Evolutionary conservation across 257 asterid genomes (phyloP).

Genomic region (Fraxinus pennsylvanica): DNA sequence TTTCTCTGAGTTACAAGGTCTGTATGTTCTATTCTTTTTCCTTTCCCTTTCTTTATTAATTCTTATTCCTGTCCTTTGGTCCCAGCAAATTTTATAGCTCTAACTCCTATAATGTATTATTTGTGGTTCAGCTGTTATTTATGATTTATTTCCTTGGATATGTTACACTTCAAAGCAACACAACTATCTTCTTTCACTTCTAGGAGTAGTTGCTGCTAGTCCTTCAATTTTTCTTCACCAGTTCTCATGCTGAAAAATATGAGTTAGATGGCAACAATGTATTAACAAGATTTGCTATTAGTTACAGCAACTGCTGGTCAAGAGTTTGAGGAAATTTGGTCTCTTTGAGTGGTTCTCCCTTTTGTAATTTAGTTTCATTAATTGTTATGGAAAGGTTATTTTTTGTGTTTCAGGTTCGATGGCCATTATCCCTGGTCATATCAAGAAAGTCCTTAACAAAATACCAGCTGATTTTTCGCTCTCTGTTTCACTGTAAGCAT

Average conservation of each 20-base stretch:
- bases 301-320: neutral
- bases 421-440: conserved; percentile 96
- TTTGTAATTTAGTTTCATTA: neutral
- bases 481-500: conserved; percentile 91
- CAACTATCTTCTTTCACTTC: conserved; percentile 5
- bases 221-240: conserved; percentile 7
- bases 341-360: conserved; percentile 7
- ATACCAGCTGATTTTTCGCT: conserved; percentile 85
- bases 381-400: conserved; percentile 7
- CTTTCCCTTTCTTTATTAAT: conserved; percentile 16
- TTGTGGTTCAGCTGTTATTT: neutral
- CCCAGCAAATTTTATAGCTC: neutral
- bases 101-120: neutral
- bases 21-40: conserved; percentile 11
- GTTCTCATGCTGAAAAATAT: conserved; percentile 16
- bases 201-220: neutral
- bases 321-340: conserved; percentile 17
- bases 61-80: conserved; percentile 10
- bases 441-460: conserved; percentile 87
- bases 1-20: conserved; percentile 93
- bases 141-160: conserved; percentile 4
- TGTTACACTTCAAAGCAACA: conserved; percentile 6
- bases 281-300: neutral
- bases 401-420: conserved; percentile 66
- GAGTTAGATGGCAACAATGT: neutral